Evolutionary conservation across 2,329 filamentous ascomycete species (phyloP), one percentile per base, ranked within the genome.

Genomic region (Colletotrichum zoysiae): DNA sequence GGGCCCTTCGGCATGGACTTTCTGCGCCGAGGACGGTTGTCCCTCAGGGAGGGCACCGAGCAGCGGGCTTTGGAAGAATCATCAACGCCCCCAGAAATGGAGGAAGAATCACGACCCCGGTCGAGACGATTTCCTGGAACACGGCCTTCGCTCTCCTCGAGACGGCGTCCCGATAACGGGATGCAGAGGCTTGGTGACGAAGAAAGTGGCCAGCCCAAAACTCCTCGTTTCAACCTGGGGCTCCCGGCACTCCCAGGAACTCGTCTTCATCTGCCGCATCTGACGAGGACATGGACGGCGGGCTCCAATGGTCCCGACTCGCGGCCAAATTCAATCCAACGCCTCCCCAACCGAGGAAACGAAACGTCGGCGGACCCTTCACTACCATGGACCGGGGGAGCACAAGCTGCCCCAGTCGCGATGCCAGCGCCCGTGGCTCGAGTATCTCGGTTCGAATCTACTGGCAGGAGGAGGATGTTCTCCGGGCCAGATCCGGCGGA

Each of bases 401-500:
- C 51, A 40, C 66, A 46, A 14, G 33, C 26, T 26, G 40, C 68
- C 20, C 30, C 51, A 16, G 61, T 70, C 35, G 35, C 70, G 9
- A 26, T 42, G 40, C 71, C 73, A 16, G 40, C 65, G 8, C 57
- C 67, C 48, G 42, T 68, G 74, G 61, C 63, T 53, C 51, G 48
- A 68, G 44, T 58, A 38, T 20, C 58, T 50, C 12, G 48, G 69
- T 11, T 66, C n/a, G 58, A 71, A 61, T 51, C 67, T 40, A 46
- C 23, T 26, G 55, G 56, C 20, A 42, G 48, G 38, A 57, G 72
- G 35, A 46, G 74, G 62, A 48, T 75, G 33, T 82, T 84, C 71
- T 76, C 81, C 23, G 82, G 83, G 16, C 79, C 84, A 4, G 85
- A 88, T 74, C 85, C 85, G 20, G 86, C 86, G 33, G 86, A 86